Percentiles rank a stretch among this genome's conserved stretches.
phyloP scores from a whole-genome alignment of 2,329 filamentous ascomycete genomes.

The Triangularia setosa region DNA sequence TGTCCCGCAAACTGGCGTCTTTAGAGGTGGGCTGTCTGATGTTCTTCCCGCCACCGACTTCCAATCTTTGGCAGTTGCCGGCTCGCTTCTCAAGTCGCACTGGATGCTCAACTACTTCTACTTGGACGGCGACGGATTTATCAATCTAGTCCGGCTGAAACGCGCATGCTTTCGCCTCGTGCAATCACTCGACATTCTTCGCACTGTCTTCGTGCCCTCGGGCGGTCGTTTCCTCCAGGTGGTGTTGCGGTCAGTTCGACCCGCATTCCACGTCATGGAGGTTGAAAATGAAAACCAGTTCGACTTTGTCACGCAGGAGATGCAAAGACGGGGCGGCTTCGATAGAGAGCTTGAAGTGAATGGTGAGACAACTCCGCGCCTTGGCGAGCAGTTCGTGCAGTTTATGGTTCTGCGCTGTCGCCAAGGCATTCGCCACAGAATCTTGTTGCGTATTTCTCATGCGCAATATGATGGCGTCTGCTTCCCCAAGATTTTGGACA shows the following conservation, averaged over 20 bases:
- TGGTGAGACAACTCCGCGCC: neutral
- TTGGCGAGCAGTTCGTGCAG: slow-evolving; percentile 22
- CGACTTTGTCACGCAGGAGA: neutral
- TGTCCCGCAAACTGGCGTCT: slow-evolving; percentile 24
- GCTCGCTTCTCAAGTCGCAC: slow-evolving; percentile 20
- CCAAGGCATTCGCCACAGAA: slow-evolving; percentile 15
- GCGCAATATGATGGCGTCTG: slow-evolving; percentile 49
- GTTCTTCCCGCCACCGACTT: slow-evolving; percentile 28
- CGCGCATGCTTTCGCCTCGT: slow-evolving; percentile 23
- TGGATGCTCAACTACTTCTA: slow-evolving; percentile 27
- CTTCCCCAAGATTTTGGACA: slow-evolving; percentile 39
- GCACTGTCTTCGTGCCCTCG: slow-evolving; percentile 26
- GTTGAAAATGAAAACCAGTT: slow-evolving; percentile 14
- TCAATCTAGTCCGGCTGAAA: slow-evolving; percentile 20
- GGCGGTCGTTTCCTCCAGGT: slow-evolving; percentile 24
- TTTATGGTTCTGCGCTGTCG: slow-evolving; percentile 23
- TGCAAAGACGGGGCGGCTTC: slow-evolving; percentile 4
- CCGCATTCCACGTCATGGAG: slow-evolving; percentile 21
- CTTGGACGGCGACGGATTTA: slow-evolving; percentile 21
- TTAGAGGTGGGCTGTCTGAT: slow-evolving; percentile 24
- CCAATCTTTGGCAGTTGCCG: slow-evolving; percentile 24
- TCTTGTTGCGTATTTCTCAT: slow-evolving; percentile 38
- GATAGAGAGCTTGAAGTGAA: slow-evolving; percentile 1
- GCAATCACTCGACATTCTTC: slow-evolving; percentile 24
- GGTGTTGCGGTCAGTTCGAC: slow-evolving; percentile 22